These are phyloP conservation scores for Colletotrichum sp. DNA, from an alignment of 2,329 filamentous ascomycete genomes.

Conservation along the genomic window DNA sequence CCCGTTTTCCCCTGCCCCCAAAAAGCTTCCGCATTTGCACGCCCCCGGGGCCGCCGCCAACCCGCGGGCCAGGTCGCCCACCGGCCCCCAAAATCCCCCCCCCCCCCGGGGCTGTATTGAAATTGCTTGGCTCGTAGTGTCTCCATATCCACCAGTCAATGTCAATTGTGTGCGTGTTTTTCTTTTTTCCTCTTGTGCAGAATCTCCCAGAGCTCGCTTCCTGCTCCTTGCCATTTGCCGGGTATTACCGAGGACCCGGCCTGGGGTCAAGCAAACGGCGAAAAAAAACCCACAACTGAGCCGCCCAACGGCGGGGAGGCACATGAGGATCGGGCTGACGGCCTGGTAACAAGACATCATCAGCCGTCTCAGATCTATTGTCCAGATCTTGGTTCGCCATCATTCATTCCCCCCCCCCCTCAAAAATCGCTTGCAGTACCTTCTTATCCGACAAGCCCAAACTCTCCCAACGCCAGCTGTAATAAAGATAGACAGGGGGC, in stretches of 20 bases:
- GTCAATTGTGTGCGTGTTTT: background rate
- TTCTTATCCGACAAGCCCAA: background rate
- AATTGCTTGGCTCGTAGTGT: background rate
- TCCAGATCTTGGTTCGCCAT: background rate
- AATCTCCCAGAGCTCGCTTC: background rate
- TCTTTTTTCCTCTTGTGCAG: background rate
- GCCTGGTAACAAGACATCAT: background rate
- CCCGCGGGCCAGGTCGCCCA: background rate
- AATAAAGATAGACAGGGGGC: background rate
- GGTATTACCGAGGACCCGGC: constrained; percentile 11
- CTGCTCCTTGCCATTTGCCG: background rate
- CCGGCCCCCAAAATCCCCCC: background rate
- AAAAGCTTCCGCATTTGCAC: too few relatives aligned
- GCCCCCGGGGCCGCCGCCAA: background rate
- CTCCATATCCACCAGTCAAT: background rate
- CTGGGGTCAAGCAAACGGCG: background rate
- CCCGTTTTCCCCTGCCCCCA: too few relatives aligned
- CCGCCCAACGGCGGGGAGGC: background rate
- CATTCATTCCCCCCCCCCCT: background rate
- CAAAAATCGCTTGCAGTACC: background rate
- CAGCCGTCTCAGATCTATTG: background rate
- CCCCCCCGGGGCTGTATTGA: background rate
- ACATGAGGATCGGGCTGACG: background rate
- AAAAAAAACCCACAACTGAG: background rate
- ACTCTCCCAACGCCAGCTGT: background rate